Evolutionary conservation across 768 basidiomycete species (phyloP).

Genomic region (Mycena floridula): DNA sequence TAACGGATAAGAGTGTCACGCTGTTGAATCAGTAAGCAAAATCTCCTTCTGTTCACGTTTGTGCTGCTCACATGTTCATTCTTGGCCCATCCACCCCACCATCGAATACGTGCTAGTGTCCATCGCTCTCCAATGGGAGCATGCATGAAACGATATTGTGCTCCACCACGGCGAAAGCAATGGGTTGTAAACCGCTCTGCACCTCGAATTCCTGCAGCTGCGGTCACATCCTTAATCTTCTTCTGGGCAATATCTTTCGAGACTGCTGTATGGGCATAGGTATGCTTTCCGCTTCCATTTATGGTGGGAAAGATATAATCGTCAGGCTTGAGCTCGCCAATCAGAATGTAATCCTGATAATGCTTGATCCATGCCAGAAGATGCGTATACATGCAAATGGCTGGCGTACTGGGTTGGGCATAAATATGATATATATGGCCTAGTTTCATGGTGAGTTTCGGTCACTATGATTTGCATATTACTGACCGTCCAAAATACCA

Average conservation of each 20-base stretch:
- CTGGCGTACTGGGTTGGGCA: background rate
- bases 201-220: background rate
- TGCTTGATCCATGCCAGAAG: background rate
- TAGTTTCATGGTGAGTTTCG: background rate
- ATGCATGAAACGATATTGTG: conserved; percentile 20
- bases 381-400: background rate
- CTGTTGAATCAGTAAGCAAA: background rate
- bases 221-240: background rate
- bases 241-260: background rate
- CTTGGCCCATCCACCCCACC: conserved; percentile 18
- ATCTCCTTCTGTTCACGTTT: background rate
- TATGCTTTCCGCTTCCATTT: background rate
- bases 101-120: conserved; percentile 11
- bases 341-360: background rate
- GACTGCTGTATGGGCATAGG: background rate
- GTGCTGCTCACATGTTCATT: conserved; percentile 5
- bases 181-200: conserved; percentile 8
- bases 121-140: conserved; percentile 9
- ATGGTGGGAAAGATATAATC: background rate
- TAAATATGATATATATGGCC: background rate
- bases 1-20: conserved; percentile 15
- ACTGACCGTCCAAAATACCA: background rate
- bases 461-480: background rate
- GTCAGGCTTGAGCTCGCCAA: background rate
- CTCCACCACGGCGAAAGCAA: conserved; percentile 14